Evolutionary conservation across 2,329 filamentous ascomycete genomes (phyloP), one percentile per base, ranked within the genome.

Genomic region (Geosmithia morbida): DNA sequence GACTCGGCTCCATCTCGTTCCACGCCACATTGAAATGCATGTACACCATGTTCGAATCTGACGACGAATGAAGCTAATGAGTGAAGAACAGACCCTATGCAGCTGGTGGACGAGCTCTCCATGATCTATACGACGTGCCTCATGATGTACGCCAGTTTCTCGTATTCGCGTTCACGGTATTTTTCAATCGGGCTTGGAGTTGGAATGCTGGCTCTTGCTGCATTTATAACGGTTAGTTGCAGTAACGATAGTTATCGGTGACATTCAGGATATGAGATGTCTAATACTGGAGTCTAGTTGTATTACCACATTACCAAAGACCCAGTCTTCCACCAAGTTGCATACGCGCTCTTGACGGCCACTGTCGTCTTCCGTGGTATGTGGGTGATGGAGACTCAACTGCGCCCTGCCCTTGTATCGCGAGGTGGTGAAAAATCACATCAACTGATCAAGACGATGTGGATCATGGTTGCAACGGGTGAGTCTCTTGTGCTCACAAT

Each of bases 281-380:
- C 33, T 37, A 16, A 49, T n/a, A 41, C 30, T 10, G 18, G 22
- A 6, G 14, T 22, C 16, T 29, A 71, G 67, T 56, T 61, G 3
- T 68, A 67, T 62, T 94, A 94, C 63, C 84, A 88, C 58, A 79
- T 85, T 51, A 78, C 88, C 16, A 86, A 89, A 59, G 81, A 94
- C 53, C 86, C 87, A 0, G 69, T 77, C 1, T 94, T 94, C 61
- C 87, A 94, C 64, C 86, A 94, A 60, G 81, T 79, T 51, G 83
- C 82, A 4, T 94, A 88, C 55, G 85, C 80, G 2, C 58, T 83
- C 3, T 66, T 94, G 42, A 92, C 86, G 0, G 72, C 73, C 5
- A 69, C 80, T 41, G 78, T 90, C 19, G 71, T 92, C 20, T 67
- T 84, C 47, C 79, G 84, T 33, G 83, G 80, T 55, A 81, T 89